Evolutionary conservation across 805 yeast species (phyloP), one percentile per base, ranked within the genome.

Genomic region (Wickerhamomyces hampshirensis): DNA sequence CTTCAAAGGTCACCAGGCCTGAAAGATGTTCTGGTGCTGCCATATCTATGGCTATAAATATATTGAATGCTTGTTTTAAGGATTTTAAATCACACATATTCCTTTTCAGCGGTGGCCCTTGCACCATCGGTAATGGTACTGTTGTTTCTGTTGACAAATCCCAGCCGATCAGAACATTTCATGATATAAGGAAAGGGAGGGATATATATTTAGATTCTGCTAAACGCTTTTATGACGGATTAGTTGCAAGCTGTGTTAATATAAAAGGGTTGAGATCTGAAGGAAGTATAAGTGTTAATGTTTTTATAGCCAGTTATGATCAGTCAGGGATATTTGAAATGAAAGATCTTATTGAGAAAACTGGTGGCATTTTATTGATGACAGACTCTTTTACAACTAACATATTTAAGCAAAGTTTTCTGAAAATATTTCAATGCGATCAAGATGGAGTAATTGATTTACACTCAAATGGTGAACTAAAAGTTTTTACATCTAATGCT

Each of bases 151-250:
- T 79, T 13, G 87, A 85, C 53, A 74, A 89, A 57, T 79, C 81
- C 55, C 95, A 89, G 60, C 94, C 96, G 18, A 83, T 91, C 46
- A 76, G 98, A 65, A 87, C 97, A 4, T 97, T 91, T 63, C 85
- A 84, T 55, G 98, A 91, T 59, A 85, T 93, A 44, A 95, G 86
- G 56, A 78, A 85, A 42, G 95, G 85, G 49, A 66, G 71, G 32
- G 89, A 94, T 34, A 77, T 77, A 51, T 91, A 84, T 58, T 80
- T 77, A 63, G 78, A 83, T 51, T 81, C 81, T 56, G 87, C 95
- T 8, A 72, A 71, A 46, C 78, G 83, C 58, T 86, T 78, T 54
- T 88, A 87, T 60, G 85, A 81, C 12, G 45, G 66, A 66, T 31
- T 60, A 85, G 11, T 21, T 21, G 37, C 81, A 88, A 26, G 70